phyloP scores from a whole-genome alignment of 148 eudicot species.

The Suaeda aralocaspica region DNA sequence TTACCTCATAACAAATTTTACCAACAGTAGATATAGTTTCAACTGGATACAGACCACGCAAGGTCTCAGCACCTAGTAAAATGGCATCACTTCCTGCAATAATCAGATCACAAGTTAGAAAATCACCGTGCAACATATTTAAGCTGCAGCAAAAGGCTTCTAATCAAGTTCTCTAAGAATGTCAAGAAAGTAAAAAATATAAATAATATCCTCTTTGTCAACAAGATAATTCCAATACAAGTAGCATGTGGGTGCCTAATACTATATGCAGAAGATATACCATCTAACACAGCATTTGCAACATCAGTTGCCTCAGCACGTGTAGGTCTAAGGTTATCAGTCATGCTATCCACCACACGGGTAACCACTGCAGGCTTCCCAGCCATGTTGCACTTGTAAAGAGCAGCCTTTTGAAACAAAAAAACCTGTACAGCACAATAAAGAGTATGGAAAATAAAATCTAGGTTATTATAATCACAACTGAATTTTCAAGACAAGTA shows the following conservation, averaged over 20 bases:
- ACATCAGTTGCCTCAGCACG: constrained; percentile 97
- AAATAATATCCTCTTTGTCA: background rate
- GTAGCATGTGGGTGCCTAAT: background rate
- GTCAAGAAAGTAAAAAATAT: background rate
- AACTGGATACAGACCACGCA: constrained; percentile 81
- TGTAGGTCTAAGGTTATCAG: constrained; percentile 87
- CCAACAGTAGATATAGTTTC: constrained; percentile 77
- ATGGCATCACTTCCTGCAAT: constrained; percentile 78
- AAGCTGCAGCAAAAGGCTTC: too few relatives aligned
- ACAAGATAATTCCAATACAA: constrained; percentile 2
- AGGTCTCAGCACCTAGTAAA: constrained; percentile 92
- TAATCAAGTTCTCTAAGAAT: background rate
- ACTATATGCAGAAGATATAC: constrained; percentile 23
- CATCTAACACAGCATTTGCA: constrained; percentile 91
- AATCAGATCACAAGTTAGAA: constrained; percentile 11
- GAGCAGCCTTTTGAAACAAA: constrained; percentile 82
- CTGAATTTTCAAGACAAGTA: background rate
- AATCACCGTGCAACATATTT: too few relatives aligned
- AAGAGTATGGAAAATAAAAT: background rate
- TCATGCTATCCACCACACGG: constrained; percentile 95
- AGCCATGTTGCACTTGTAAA: constrained; percentile 88
- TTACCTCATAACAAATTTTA: constrained; percentile 83
- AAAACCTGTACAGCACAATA: constrained; percentile 49
- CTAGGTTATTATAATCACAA: background rate
- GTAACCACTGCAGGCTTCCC: constrained; percentile 93